These are phyloP conservation scores for Talaromyces nanjingensis DNA, from an alignment of 495 filamentous ascomycete species.

Conservation along the genomic window DNA sequence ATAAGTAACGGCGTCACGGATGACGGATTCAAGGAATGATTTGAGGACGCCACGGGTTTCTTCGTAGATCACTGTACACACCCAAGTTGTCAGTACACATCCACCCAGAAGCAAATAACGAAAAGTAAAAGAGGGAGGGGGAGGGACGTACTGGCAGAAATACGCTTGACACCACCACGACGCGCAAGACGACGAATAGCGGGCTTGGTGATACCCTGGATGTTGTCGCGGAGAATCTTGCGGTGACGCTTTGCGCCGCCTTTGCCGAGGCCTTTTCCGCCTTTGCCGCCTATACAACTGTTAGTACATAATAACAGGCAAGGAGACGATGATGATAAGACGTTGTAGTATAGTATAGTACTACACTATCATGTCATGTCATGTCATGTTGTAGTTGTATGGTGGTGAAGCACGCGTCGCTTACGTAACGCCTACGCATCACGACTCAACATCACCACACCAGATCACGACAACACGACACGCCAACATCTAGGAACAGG, in stretches of 20 bases:
- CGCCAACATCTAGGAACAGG: conserved; percentile 10
- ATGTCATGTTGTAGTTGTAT: neutral
- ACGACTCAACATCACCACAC: conserved; percentile 20
- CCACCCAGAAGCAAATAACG: no score
- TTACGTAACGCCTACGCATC: conserved; percentile 13
- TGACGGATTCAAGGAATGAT: conserved; percentile 60
- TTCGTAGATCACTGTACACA: conserved; percentile 56
- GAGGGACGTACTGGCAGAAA: conserved; percentile 45
- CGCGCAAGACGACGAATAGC: conserved; percentile 62
- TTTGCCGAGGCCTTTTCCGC: conserved; percentile 79
- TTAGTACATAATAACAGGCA: conserved; percentile 13
- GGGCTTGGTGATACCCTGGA: conserved; percentile 77
- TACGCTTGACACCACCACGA: conserved; percentile 60
- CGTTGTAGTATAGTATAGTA: neutral
- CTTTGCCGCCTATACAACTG: conserved; percentile 67
- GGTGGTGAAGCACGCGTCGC: conserved; percentile 11
- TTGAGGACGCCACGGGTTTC: conserved; percentile 63
- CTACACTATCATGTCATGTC: neutral
- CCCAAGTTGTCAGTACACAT: no score
- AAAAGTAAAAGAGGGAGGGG: neutral
- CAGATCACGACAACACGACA: conserved; percentile 12
- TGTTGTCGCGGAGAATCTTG: conserved; percentile 99
- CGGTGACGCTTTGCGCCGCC: conserved; percentile 98
- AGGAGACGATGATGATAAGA: neutral
- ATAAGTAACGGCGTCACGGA: conserved; percentile 95